These are phyloP conservation scores for Carex sylvatica DNA, from an alignment of 202 grass and related monocot genomes.

Conservation along the genomic window DNA sequence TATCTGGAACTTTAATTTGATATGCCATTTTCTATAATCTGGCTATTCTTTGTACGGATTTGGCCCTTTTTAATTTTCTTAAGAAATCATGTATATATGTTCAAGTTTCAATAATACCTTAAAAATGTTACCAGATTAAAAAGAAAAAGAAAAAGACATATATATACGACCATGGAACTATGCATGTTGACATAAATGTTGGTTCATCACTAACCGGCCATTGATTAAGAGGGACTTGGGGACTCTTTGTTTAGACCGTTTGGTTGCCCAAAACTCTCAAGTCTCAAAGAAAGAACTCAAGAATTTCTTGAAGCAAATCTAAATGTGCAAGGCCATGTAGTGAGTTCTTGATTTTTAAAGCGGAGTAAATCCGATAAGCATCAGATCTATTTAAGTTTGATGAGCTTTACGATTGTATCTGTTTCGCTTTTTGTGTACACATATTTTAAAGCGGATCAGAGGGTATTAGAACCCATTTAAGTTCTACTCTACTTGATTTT, in stretches of 20 bases:
- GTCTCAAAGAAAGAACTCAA: neutral
- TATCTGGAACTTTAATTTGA: too few species aligned
- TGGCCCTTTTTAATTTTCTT: neutral
- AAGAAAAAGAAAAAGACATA: neutral
- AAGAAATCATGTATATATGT: neutral
- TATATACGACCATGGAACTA: neutral
- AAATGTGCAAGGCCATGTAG: neutral
- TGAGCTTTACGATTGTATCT: too few species aligned
- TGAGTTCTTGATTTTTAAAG: neutral
- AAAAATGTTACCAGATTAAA: neutral
- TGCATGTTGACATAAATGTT: neutral
- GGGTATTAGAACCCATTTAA: too few species aligned
- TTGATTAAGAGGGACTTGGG: neutral
- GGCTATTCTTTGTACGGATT: neutral
- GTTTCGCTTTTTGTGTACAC: too few species aligned
- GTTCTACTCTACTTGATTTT: too few species aligned
- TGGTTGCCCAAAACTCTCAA: slow-evolving; percentile 2
- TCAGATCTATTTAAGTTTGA: too few species aligned
- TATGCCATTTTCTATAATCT: too few species aligned
- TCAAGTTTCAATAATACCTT: neutral
- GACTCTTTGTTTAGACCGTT: slow-evolving; percentile 28
- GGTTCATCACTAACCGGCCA: neutral
- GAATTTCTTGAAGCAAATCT: neutral
- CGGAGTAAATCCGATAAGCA: too few species aligned
- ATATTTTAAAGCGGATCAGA: too few species aligned